Base-by-base conservation (phyloP, 2,329 filamentous ascomycete species). In the Arthroderma sp. region DNA sequence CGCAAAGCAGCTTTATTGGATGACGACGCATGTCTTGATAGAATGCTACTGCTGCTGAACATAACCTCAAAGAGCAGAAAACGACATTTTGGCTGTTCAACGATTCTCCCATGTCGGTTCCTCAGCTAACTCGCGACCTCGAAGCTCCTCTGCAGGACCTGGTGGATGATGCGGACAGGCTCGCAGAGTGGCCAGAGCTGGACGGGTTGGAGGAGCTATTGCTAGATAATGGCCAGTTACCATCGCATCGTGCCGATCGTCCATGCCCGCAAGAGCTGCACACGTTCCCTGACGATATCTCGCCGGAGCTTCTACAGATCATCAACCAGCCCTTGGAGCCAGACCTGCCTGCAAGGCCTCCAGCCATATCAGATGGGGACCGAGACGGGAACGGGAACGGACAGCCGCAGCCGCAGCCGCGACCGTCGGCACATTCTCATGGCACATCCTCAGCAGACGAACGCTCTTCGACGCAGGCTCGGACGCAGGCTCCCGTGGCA, bases 141-240 rank as follows among this genome's bases (percentile, higher is more conserved):
- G 47, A 51, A 33, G 47, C 47, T 33, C 47, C 47, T 51, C 47
- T 51, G 47, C 47, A 51, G 19, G 47, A n/a, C 19, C 28, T 11
- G 5, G 37, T 39, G 13, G 52, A 37, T 8, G 60, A 57, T 55
- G 58, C 55, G 54, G 39, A 56, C 38, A 21, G 35, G 15, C 33
- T 60, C 9, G 47, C 47, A 6, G 58, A 60, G 56, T 63, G 61
- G 61, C 60, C 59, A n/a, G 41, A 54, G 21, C 25, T 61, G 28
- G 49, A 55, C 11, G 54, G 44, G 13, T 25, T 59, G 37, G 52
- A 57, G 28, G 59, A 60, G 19, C 19, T 55, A 35, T 23, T 23
- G 25, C 33, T 58, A 8, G 55, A 56, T 23, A 35, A 47, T 17
- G 56, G 55, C 37, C 47, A 55, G 37, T 19, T 56, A 15, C 55